Percentiles rank a stretch among this genome's conserved stretches.
Evolutionary conservation across 306 rosid genomes (phyloP).

Genomic region (Begonia masoniana): DNA sequence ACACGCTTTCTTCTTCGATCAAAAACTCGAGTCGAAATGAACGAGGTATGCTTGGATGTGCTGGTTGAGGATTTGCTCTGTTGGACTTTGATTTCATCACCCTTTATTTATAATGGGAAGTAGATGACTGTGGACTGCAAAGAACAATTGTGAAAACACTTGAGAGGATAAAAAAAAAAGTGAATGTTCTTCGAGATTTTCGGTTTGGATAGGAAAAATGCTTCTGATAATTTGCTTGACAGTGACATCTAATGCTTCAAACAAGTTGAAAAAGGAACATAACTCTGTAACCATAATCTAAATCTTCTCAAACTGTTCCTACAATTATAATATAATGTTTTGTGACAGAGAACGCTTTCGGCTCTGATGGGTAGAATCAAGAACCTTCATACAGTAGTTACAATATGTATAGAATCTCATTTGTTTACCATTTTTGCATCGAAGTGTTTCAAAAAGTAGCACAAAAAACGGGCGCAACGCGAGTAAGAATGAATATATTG

Average conservation of each 20-base stretch:
- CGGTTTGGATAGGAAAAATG: not conserved
- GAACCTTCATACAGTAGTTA: not conserved
- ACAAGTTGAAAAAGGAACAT: not conserved
- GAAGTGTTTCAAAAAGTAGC: too few relatives aligned
- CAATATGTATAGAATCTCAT: too few relatives aligned
- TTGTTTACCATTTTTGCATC: too few relatives aligned
- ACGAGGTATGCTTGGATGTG: too few relatives aligned
- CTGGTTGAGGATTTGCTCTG: too few relatives aligned
- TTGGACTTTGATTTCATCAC: too few relatives aligned
- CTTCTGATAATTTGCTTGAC: not conserved
- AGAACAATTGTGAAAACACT: not conserved
- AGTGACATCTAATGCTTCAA: not conserved
- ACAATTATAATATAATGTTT: not conserved
- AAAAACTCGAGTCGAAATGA: too few relatives aligned
- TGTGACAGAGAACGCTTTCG: not conserved
- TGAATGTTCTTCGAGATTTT: not conserved
- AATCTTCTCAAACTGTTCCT: not conserved
- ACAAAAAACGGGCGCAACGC: too few relatives aligned
- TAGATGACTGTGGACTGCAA: not conserved
- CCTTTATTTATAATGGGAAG: not conserved
- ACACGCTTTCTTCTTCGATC: not conserved
- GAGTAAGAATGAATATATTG: too few relatives aligned
- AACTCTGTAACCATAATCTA: not conserved
- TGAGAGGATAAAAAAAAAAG: not conserved
- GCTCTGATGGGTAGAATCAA: not conserved